Evolutionary conservation across 2,329 filamentous ascomycete genomes (phyloP).

Genomic region (Cercospora sesami): DNA sequence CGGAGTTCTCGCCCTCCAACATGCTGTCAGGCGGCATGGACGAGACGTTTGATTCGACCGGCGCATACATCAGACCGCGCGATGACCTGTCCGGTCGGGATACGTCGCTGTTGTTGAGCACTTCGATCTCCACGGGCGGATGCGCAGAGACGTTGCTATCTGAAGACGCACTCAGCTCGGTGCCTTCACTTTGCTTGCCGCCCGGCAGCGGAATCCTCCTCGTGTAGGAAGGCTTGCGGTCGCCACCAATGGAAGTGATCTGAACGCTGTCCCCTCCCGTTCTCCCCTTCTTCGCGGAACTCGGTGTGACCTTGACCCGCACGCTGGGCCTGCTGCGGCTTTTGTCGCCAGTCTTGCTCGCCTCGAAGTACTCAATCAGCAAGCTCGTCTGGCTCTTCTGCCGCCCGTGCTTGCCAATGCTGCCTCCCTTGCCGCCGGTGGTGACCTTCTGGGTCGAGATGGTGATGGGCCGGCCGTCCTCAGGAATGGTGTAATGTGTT

Average conservation of each 20-base stretch:
- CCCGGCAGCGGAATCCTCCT: conserved; percentile 64
- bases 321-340: conserved; percentile 77
- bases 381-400: conserved; percentile 80
- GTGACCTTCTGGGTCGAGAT: conserved; percentile 73
- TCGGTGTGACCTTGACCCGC: conserved; percentile 75
- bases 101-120: conserved; percentile 71
- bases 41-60: conserved; percentile 80
- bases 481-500: conserved; percentile 76
- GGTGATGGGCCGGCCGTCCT: conserved; percentile 87
- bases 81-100: conserved; percentile 52
- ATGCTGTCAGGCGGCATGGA: conserved; percentile 73
- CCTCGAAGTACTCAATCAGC: conserved; percentile 93
- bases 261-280: conserved; percentile 72
- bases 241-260: conserved; percentile 76
- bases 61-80: conserved; percentile 63
- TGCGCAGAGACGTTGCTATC: conserved; percentile 71
- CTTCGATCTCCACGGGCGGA: conserved; percentile 84
- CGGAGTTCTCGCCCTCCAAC: conserved; percentile 57
- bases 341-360: conserved; percentile 63
- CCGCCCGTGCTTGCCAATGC: conserved; percentile 53
- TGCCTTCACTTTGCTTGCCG: conserved; percentile 40
- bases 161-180: conserved; percentile 69
- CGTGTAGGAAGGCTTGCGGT: conserved; percentile 69
- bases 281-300: conserved; percentile 57
- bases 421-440: conserved; percentile 45